Evolutionary conservation across 2,329 filamentous ascomycete genomes (phyloP), one percentile per base, ranked within the genome.

Genomic region (Aspergillus vadensis): DNA sequence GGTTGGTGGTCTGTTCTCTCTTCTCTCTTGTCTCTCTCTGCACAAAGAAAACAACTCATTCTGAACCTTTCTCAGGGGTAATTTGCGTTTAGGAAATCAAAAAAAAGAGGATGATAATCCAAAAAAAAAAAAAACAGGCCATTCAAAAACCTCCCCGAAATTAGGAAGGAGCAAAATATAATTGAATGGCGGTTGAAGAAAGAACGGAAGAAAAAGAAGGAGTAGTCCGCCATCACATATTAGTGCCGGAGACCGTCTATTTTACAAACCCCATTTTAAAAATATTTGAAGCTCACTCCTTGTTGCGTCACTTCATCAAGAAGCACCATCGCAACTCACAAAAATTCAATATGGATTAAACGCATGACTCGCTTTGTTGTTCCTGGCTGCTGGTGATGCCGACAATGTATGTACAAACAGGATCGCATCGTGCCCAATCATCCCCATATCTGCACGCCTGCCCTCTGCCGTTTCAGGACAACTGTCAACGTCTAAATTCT

Each of bases 1-100:
- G 53, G 41, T 36, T 55, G 53, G 27, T 44, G 53, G 39, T 55
- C 39, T 55, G 23, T 55, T 44, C 32, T 55, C 43, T 25, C 9
- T 43, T 30, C 36, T 23, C 17, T 17, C 43, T 27, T 36, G 12
- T 14, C 3, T 5, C 43, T 17, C 19, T 27, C 17, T 30, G 53
- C 6, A 47, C 17, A 27, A 41, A 58, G 23, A 52, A 15, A 27
- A 25, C 12, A 36, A 36, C 32, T 36, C 32, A 36, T 36, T 14
- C 30, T 8, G 23, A 38, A 53, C 6, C 39, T 39, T 27, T 23
- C 25, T 19, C 8, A 15, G 14, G 17, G 17, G 17, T 39, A 27
- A 21, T 23, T 21, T 23, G 41, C 1, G 41, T 5, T 36, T 36
- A 36, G 32, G 10, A 36, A 14, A 14, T 36, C 32, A 36, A 19